Conservation (phyloP, 2,329 filamentous ascomycete species). For the Exophiala oligosperma region DNA sequence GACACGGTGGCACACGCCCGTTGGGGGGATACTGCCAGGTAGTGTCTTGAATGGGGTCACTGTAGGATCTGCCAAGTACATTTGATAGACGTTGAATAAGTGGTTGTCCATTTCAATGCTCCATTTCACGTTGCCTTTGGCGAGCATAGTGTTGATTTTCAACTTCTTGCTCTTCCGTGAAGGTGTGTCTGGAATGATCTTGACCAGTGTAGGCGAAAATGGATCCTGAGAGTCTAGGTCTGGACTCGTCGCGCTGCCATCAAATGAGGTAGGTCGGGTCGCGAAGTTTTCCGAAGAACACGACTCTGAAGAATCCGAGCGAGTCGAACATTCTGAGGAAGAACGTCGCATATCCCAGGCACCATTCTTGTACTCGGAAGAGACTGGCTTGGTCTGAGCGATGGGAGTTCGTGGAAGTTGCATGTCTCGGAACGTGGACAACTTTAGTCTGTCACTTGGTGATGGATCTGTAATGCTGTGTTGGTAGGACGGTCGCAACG, state of each 20-base stretch:
- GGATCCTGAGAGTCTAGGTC: conserved; percentile 60
- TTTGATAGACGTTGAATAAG: conserved; percentile 65
- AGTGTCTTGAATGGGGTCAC: conserved; percentile 68
- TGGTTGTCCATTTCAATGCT: conserved; percentile 66
- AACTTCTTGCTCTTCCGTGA: conserved; percentile 35
- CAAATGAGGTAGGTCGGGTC: conserved; percentile 55
- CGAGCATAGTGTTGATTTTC: conserved; percentile 29
- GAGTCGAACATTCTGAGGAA: conserved; percentile 57
- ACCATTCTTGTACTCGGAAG: conserved; percentile 34
- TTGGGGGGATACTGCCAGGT: conserved; percentile 62
- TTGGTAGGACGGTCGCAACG: conserved; percentile 13
- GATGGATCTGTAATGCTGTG: conserved; percentile 28
- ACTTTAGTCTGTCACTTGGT: conserved; percentile 38
- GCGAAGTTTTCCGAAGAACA: conserved; percentile 56
- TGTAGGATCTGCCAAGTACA: conserved; percentile 65
- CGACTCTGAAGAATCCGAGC: conserved; percentile 63
- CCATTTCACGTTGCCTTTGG: conserved; percentile 45
- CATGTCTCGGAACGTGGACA: conserved; percentile 38
- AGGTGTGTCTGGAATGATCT: conserved; percentile 38
- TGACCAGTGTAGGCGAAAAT: conserved; percentile 47
- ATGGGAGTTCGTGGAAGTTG: conserved; percentile 45
- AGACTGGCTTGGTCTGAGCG: conserved; percentile 43
- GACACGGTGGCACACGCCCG: conserved; percentile 64
- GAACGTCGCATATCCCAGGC: conserved; percentile 51
- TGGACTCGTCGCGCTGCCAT: conserved; percentile 61